Base-by-base conservation (phyloP, 805 yeast genomes). In the Geotrichum ghanense region DNA sequence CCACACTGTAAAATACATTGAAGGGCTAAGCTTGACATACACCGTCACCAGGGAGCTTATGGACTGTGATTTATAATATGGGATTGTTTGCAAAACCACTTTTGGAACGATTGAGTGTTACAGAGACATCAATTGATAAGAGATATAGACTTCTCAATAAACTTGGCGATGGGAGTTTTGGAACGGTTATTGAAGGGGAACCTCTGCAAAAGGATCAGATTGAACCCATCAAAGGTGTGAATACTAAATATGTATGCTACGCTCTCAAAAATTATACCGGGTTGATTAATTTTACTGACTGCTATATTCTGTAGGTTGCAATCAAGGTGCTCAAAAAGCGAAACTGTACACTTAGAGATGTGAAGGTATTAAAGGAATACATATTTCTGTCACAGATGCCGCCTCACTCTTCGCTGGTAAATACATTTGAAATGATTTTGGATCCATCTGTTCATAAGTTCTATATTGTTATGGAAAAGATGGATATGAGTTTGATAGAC, bases 401-500 rank as follows among this genome's bases (percentile, higher is more conserved):
- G 1, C 71, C 84, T 1, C 95, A 87, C 64, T 74, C 74, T 20
- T 76, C 79, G 53, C 66, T 90, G 46, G 80, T 89, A 17, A 84
- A 80, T 54, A 72, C 87, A 3, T 78, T 76, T 62, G 96, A 88
- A 56, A 71, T 87, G 59, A 86, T 89, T 56, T 71, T 85, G 48
- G 96, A 90, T 64, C 68, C 73, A 45, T 51, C 56, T 20, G 65
- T 74, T 40, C 74, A 69, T 52, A 75, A 76, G 54, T 68, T 87
- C 47, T 87, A 86, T 57, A 85, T 89, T 34, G 83, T 82, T 10
- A 86, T 90, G 94, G 97, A 90, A 62, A 73, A 81, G 22, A 76
- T 89, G 87, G 83, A 81, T 52, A 87, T 81, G 62, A 87, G 81
- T 57, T 68, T 90, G 48, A 79, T 80, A 56, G 90, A 86, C 62